Evolutionary conservation across 768 basidiomycete genomes (phyloP), one percentile per base, ranked within the genome.

Genomic region (Sistotremastrum suecicum): DNA sequence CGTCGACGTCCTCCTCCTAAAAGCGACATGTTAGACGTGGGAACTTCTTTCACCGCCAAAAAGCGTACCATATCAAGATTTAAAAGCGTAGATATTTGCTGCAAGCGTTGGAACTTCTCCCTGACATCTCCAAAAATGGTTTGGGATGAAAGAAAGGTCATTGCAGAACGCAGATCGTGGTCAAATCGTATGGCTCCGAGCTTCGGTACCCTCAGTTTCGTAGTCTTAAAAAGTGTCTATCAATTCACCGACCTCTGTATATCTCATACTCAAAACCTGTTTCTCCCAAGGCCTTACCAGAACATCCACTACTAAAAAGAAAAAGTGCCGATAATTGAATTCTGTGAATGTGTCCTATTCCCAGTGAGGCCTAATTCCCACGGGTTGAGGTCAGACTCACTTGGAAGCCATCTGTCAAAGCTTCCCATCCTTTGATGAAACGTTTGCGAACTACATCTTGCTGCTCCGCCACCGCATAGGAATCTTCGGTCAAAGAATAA

Each of bases 281-380:
- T 87, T 94, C 64, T 99, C 95, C 91, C 91, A 97, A 39, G 91
- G 92, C 41, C 87, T 72, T n/a, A 95, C 76, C 12, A 98, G 67
- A 5, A 86, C 76, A 56, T 94, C 91, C 10, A 98, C 71, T 0
- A 80, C 80, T 35, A 94, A 72, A 6, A 77, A 76, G 57, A 92
- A 94, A 63, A 98, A 80, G 28, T 80, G 58, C 7, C 84, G 80
- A 58, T 83, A 95, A 60, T 97, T 98, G 41, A 63, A 70, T 47
- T 94, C 88, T 0, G 90, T 94, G 58, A 95, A 82, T 0, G 76
- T 68, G 40, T 87, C 87, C 90, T 95, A 53, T 39, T 33, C 28
- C 49, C 9, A 39, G 4, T 10, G n/a, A 37, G 7, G 31, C 7
- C 29, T 20, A 37, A 4, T 41, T 50, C n/a, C 30, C 29, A 31